Evolutionary conservation across 768 basidiomycete genomes (phyloP), one percentile per base, ranked within the genome.

Genomic region (Termitomyces heimii): DNA sequence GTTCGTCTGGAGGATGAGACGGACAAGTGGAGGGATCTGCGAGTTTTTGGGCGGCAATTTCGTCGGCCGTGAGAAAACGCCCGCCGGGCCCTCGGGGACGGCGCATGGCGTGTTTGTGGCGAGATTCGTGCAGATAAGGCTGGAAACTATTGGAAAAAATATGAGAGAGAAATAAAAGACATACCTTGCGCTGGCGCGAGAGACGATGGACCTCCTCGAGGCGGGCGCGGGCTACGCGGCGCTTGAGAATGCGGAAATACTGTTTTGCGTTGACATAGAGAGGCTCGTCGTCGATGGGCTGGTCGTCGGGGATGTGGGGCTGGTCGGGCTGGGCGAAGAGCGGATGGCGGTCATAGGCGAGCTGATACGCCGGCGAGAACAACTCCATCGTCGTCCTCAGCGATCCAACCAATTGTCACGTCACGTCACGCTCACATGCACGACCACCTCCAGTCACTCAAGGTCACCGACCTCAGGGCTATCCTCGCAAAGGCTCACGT

Each of bases 201-300:
- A 99, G 82, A 61, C 93, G 81, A 63, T 97, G 94, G 53, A 98
- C 80, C 72, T 98, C 96, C 66, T 97, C 95, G 53, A 98, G 80
- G 49, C 97, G 81, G 3, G 93, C 92, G 44, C 96, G 77, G 5
- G 96, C 94, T 63, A 91, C 83, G 55, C 97, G 82, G 61, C 97
- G 82, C 77, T 98, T 98, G 72, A 99, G 83, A 66, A 99, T 98
- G 68, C 97, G 91, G 66, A 95, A 94, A 71, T 98, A 99, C 74
- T 99, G 97, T 70, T 99, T 99, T 58, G 97, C 96, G 66, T 99
- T 99, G 58, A 99, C 97, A 75, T 98, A 98, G 63, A 99, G 86
- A 28, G 97, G 96, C 70, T 99, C 96, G 62, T 98, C 94, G 73
- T 98, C 95, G 65, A 92, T 79, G 72, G 71, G 68, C 56, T 68